phyloP scores from a whole-genome alignment of 306 rosid species.

The Acacia melanoxylon region DNA sequence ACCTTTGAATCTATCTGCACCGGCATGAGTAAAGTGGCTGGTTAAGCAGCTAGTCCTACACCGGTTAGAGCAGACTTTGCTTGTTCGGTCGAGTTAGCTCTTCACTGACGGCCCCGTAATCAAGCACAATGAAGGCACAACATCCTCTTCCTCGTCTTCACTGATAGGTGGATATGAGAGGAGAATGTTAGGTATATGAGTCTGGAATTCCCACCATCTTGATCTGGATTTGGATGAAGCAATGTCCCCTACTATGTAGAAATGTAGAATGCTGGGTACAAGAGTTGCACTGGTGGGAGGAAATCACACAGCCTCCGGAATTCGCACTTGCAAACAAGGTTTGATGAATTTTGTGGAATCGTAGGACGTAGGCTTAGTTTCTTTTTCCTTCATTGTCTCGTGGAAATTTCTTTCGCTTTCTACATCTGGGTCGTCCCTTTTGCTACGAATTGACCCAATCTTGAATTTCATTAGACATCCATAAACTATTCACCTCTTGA shows the following conservation, averaged over 20 bases:
- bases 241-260: constrained; percentile 40
- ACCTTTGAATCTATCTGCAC: too few relatives aligned
- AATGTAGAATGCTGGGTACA: constrained; percentile 46
- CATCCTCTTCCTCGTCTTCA: too few relatives aligned
- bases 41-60: too few relatives aligned
- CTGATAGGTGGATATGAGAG: too few relatives aligned
- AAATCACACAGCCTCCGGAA: constrained; percentile 74
- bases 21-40: too few relatives aligned
- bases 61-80: too few relatives aligned
- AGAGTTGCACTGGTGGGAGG: constrained; percentile 73
- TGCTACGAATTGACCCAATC: constrained; percentile 1
- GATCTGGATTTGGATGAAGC: constrained; percentile 29
- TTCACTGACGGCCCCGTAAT: too few relatives aligned
- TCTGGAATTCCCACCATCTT: constrained; percentile 24
- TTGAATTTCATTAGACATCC: not conserved
- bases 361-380: too few relatives aligned
- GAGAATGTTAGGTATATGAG: not conserved
- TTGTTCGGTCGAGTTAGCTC: too few relatives aligned
- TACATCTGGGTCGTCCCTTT: constrained; percentile 37
- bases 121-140: too few relatives aligned
- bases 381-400: not conserved
- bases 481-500: too few relatives aligned
- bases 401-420: not conserved
- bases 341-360: not conserved
- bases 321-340: constrained; percentile 56